These are phyloP conservation scores for Arthrocladium fulminans DNA, from an alignment of 2,329 filamentous ascomycete genomes.

Conservation along the genomic window DNA sequence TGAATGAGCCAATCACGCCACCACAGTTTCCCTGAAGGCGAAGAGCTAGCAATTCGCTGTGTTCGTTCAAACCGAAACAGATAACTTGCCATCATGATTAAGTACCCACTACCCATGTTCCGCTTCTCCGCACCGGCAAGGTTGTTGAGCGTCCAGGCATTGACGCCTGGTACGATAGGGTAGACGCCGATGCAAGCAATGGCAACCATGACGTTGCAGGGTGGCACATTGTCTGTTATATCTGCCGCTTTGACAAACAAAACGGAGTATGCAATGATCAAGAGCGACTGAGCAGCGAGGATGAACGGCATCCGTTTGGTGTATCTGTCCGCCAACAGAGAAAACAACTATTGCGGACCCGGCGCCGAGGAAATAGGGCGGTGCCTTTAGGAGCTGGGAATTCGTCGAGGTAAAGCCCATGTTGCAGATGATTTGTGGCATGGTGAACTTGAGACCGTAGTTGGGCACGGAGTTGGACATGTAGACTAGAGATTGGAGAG, in stretches of 20 bases:
- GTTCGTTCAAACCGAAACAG: background rate
- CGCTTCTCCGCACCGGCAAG: conserved; percentile 32
- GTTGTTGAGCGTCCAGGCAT: conserved; percentile 37
- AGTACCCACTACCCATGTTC: conserved; percentile 35
- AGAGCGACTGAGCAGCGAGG: conserved; percentile 27
- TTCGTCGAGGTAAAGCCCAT: conserved; percentile 34
- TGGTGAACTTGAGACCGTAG: conserved; percentile 28
- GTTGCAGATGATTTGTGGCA: conserved; percentile 34
- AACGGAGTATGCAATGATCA: conserved; percentile 32
- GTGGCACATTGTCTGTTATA: conserved; percentile 33
- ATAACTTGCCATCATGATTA: conserved; percentile 32
- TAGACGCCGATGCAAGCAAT: conserved; percentile 38
- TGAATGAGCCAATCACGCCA: conserved; percentile 29
- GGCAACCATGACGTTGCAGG: conserved; percentile 39
- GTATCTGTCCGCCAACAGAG: conserved; percentile 30
- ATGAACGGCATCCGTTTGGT: conserved; percentile 36
- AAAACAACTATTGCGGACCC: conserved; percentile 26
- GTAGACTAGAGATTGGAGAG: conserved; percentile 34
- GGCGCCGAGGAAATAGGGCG: conserved; percentile 31
- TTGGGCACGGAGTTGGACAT: conserved; percentile 36
- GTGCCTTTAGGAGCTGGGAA: conserved; percentile 27
- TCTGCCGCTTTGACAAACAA: conserved; percentile 31
- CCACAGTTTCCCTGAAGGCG: conserved; percentile 25
- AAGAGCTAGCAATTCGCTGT: background rate
- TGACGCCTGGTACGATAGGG: conserved; percentile 35